A percentile compares a stretch with the other conserved stretches of the same genome.
Evolutionary conservation across 2,329 filamentous ascomycete genomes (phyloP).

Genomic region (Trichoderma arundinaceum): DNA sequence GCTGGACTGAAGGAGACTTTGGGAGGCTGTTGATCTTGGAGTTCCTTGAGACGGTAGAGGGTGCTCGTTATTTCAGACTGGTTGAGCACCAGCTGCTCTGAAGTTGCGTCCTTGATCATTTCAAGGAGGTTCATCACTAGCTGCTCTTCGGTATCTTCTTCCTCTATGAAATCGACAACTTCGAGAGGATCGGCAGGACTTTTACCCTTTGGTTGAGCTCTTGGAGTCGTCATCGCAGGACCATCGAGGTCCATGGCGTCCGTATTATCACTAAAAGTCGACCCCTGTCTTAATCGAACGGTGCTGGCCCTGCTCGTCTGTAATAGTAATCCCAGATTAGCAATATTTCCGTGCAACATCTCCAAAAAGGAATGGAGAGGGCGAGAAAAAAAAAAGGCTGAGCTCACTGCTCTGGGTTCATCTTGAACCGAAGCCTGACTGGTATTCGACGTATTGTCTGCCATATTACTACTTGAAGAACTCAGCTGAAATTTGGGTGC

Average conservation of each 20-base stretch:
- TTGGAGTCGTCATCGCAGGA: background rate
- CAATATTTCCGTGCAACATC: background rate
- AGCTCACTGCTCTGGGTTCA: conserved; percentile 1
- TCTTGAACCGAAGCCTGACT: background rate
- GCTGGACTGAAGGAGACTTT: conserved; percentile 9
- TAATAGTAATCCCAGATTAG: background rate
- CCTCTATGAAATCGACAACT: background rate
- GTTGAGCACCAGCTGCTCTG: conserved; percentile 6
- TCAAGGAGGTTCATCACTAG: background rate
- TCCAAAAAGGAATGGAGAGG: background rate
- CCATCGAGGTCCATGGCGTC: conserved; percentile 5
- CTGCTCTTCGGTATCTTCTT: background rate
- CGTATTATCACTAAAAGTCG: background rate
- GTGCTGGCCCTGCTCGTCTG: background rate
- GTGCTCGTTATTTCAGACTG: conserved; percentile 1
- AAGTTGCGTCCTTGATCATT: background rate
- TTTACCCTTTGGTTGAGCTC: background rate
- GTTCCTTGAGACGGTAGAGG: conserved; percentile 20
- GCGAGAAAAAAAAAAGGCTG: background rate
- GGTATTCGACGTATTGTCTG: background rate
- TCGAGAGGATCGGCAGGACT: background rate
- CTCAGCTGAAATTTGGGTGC: too few species aligned
- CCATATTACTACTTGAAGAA: background rate
- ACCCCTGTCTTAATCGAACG: background rate
- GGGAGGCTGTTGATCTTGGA: conserved; percentile 7